Conservation (phyloP, 306 rosid species). For the Quercus aquifolioides region DNA sequence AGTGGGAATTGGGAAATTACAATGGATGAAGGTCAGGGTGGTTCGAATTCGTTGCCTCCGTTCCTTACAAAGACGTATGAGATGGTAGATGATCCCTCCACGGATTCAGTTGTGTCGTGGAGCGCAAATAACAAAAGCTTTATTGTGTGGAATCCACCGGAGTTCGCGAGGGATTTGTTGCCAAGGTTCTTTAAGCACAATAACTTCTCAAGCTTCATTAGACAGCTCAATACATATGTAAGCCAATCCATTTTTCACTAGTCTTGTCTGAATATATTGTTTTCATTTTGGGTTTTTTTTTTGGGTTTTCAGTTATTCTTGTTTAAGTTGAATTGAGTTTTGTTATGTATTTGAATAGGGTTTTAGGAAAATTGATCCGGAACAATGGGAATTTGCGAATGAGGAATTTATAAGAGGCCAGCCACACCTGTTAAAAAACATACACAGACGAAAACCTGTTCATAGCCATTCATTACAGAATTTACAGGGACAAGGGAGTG, state of each 20-base stretch:
- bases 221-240: conserved; percentile 95
- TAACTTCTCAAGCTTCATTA: conserved; percentile 89
- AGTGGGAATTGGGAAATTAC: conserved; percentile 19
- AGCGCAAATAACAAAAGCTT: conserved; percentile 58
- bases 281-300: not conserved
- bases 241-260: conserved; percentile 27
- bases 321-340: not conserved
- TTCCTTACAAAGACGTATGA: conserved; percentile 76
- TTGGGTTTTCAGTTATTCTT: conserved; percentile 4
- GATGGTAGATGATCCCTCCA: conserved; percentile 78
- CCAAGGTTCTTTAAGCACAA: conserved; percentile 83
- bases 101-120: conserved; percentile 74
- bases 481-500: conserved; percentile 46
- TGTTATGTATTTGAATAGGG: conserved; percentile 51
- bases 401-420: conserved; percentile 74
- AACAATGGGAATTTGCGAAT: conserved; percentile 86
- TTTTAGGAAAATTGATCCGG: conserved; percentile 74
- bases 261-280: not conserved
- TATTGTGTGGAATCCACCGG: conserved; percentile 69
- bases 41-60: conserved; percentile 66
- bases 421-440: conserved; percentile 72
- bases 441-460: conserved; percentile 77
- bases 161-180: conserved; percentile 57
- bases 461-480: conserved; percentile 83
- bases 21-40: conserved; percentile 77